Base-by-base conservation (phyloP, 2,329 filamentous ascomycete species). In the Diaporthe humulicola region DNA sequence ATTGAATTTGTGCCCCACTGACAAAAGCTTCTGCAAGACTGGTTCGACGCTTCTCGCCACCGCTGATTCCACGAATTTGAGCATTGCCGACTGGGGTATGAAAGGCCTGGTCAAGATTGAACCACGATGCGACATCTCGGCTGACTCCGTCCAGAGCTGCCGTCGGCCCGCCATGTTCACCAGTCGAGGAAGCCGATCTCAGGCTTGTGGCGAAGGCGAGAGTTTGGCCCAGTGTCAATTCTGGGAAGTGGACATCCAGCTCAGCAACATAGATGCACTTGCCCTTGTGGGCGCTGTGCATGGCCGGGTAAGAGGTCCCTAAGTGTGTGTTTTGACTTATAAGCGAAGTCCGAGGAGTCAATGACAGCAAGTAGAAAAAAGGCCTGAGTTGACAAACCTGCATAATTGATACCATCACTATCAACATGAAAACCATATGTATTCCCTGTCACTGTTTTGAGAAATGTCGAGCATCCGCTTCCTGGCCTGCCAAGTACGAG, bases 11-110 rank as follows among this genome's bases (percentile, higher is more conserved):
- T 9, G 87, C 86, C 70, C 84, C 81, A 69, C 89, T 90, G 38
- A 92, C 85, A 67, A 91, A 86, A 3, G 91, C 91, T 81, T 94
- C 92, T 1, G 90, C 92, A 75, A 94, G 92, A 56, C 89, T 90
- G 2, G 94, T 92, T 83, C 93, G 89, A 81, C 93, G 92, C 75
- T 89, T 86, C 79, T 91, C 88, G 40, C 90, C 90, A 56, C 90
- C 90, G 66, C 85, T 88, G 1, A 91, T 84, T 48, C 92, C 92
- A 12, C 90, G 87, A 15, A 93, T 86, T 17, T 89, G 85, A 64
- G 91, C 89, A 74, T 92, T 90, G 0, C 91, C 92, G 22, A 93
- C 88, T 74, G 87, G 88, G 0, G 90, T 92, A 38, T 88, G 84
- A 60, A 90, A 80, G 0, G 90, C 91, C 77, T 93, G 90, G 38